These are phyloP conservation scores for Psidium friedrichsthalianum DNA, from an alignment of 345 rosid genomes.

Conservation along the genomic window DNA sequence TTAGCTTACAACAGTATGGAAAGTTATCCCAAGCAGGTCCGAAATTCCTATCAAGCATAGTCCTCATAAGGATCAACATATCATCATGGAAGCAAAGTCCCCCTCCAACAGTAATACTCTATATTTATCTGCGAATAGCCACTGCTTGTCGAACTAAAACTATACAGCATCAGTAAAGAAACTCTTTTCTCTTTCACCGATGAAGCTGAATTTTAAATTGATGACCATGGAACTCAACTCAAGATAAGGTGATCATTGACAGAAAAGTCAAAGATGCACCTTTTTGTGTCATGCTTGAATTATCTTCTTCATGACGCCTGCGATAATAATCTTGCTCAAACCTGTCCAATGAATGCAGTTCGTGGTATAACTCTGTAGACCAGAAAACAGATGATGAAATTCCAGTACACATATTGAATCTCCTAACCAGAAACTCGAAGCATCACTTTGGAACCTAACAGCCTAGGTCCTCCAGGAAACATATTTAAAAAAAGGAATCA, in stretches of 20 bases:
- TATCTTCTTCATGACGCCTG: constrained; percentile 65
- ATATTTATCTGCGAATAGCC: background rate
- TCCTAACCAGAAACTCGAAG: background rate
- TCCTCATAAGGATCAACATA: background rate
- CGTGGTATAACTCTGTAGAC: constrained; percentile 58
- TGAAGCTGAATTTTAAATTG: background rate
- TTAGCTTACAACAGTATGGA: background rate
- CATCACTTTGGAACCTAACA: background rate
- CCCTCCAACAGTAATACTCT: background rate
- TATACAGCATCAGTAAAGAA: background rate
- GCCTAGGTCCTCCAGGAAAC: background rate
- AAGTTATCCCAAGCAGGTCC: background rate
- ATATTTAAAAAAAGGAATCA: background rate
- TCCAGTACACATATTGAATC: background rate
- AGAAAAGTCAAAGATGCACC: constrained; percentile 15
- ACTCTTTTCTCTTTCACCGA: background rate
- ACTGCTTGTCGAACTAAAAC: background rate
- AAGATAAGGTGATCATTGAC: background rate
- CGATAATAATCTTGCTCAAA: constrained; percentile 68
- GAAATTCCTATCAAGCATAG: background rate
- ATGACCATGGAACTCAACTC: background rate
- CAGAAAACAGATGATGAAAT: background rate
- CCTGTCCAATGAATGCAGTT: constrained; percentile 70
- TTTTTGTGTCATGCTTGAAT: constrained; percentile 31
- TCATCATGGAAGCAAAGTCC: background rate